These are phyloP conservation scores for Leishmania tropica DNA, from an alignment of 208 protist genomes.

Conservation along the genomic window DNA sequence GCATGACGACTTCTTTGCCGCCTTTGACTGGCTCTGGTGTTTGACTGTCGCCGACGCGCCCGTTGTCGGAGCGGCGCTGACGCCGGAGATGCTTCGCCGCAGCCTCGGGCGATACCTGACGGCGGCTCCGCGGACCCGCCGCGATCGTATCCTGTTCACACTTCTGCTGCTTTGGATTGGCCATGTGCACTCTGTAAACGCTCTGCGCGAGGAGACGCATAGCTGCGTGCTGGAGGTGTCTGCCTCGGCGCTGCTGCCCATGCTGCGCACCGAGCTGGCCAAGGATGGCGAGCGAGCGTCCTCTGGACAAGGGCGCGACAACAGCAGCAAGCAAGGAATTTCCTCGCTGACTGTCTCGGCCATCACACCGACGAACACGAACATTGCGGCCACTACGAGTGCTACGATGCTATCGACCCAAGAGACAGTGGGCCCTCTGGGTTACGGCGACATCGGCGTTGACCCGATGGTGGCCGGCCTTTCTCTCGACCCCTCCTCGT, in stretches of 20 bases:
- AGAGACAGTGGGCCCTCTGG: not conserved
- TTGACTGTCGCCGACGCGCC: constrained; percentile 55
- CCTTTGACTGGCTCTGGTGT: constrained; percentile 74
- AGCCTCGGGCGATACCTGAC: constrained; percentile 60
- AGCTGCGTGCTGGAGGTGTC: constrained; percentile 39
- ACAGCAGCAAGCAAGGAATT: not conserved
- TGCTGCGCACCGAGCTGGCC: constrained; percentile 38
- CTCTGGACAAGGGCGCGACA: not conserved
- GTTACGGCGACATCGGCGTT: not conserved
- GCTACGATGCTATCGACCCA: constrained; percentile 19
- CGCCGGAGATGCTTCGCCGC: constrained; percentile 28
- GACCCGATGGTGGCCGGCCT: not conserved
- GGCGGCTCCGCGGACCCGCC: constrained; percentile 50
- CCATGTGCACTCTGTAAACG: constrained; percentile 42
- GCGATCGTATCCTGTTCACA: constrained; percentile 74
- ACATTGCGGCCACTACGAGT: constrained; percentile 3
- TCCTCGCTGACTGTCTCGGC: constrained; percentile 27
- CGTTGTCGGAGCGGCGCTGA: constrained; percentile 39
- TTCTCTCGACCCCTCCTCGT: not conserved
- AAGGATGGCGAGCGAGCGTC: constrained; percentile 7
- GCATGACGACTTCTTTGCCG: constrained; percentile 70
- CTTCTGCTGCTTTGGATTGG: constrained; percentile 70
- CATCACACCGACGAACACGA: constrained; percentile 19
- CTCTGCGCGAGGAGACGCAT: constrained; percentile 33
- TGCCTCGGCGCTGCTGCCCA: constrained; percentile 40